Evolutionary conservation across 306 rosid genomes (phyloP), one percentile per base, ranked within the genome.

Genomic region (Quercus rubra): DNA sequence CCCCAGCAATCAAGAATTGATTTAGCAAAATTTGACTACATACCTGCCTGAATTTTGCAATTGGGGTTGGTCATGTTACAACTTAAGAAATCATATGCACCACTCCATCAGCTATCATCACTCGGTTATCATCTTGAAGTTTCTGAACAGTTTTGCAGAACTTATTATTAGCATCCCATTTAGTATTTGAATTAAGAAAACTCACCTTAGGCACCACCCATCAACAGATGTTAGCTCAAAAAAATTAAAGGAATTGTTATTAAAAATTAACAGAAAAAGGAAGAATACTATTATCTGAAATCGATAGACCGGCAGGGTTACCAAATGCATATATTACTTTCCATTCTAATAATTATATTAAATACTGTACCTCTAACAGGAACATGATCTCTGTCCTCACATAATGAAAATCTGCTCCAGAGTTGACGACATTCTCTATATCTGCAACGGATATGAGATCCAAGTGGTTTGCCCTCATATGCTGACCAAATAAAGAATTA

Each of bases 121-220:
- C 90, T 87, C 96, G 84, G 87, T 91, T 91, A 70, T 88, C 96
- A 74, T 85, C 94, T 93, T 93, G 97, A 86, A 96, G 84, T 80
- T 82, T 89, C 99, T 96, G 97, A 74, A 74, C 11, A 75, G 79
- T 85, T 72, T 49, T 58, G 58, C 23, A 87, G 4, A 23, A 30
- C 4, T 20, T 41, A 43, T 61, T 33, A 33, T 23, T 35, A 41
- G 19, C 19, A 27, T 73, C 20, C 10, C 13, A 41, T 1, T 3
- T 28, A 41, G 3, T 8, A 49, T 43, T 38, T 54, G 33, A 54
- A 66, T 62, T 67, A 35, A 23, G 25, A 28, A 70, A 71, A 49
- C 54, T 49, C 14, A 13, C 54, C 54, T 10, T 5, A 13, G 9
- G 55, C 67, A 70, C 57, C 46, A 58, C n/a, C 20, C n/a, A n/a